phyloP scores from a whole-genome alignment of 228 moss, liverwort and hornwort genomes.

The Sphagnum magellanicum region DNA sequence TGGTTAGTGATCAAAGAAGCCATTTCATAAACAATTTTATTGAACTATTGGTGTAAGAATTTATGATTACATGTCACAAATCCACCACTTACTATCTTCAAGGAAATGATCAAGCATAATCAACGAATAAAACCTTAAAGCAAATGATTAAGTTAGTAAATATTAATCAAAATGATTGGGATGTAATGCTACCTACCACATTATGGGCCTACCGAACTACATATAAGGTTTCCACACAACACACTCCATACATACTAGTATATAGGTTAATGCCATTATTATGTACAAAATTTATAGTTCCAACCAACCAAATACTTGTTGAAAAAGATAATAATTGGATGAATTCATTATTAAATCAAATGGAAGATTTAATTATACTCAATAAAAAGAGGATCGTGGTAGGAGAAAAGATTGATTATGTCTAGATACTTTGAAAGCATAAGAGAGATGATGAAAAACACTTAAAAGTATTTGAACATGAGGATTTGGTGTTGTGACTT shows the following conservation, averaged over 20 bases:
- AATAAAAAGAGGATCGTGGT: too few species aligned
- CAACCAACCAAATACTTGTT: too few species aligned
- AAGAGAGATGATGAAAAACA: too few species aligned
- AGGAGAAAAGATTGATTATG: too few species aligned
- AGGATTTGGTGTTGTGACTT: too few species aligned
- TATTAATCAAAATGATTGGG: not conserved
- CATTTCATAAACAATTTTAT: not conserved
- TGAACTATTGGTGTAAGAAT: not conserved
- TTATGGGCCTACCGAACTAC: slow-evolving; percentile 5
- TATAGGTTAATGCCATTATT: not conserved
- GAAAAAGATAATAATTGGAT: too few species aligned
- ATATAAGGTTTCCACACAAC: not conserved
- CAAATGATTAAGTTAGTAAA: not conserved
- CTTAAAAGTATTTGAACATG: too few species aligned
- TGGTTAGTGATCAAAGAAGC: not conserved
- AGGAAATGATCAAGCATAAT: not conserved
- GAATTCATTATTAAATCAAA: too few species aligned
- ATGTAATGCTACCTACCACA: not conserved
- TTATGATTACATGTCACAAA: not conserved
- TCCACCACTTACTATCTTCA: not conserved
- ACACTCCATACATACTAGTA: not conserved
- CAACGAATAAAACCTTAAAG: not conserved
- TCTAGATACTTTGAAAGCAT: too few species aligned
- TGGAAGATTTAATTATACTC: too few species aligned
- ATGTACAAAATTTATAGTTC: not conserved